Base-by-base conservation (phyloP, 345 rosid genomes). In the Theobroma cacao region DNA sequence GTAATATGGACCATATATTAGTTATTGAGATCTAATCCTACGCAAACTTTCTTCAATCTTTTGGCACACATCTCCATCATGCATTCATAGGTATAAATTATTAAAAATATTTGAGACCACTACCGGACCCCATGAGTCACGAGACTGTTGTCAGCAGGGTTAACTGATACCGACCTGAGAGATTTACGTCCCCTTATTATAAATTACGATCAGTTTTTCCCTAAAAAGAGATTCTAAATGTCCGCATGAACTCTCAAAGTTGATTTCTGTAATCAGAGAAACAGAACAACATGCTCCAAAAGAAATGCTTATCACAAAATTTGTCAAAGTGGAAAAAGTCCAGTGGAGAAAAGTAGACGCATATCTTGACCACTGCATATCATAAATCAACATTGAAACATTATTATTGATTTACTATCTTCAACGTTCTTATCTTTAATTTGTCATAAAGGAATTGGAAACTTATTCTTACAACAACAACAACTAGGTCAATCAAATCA, bases 391-490 rank as follows among this genome's bases (percentile, higher is more conserved):
- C 52, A 24, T n/a, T 30, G 7, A 43, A 68, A 68, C 30, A 24
- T 22, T 24, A 24, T 1, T 43, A 14, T 26, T 50, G 1, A 41
- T 43, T 41, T 24, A 24, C 20, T 7, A 68, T 67, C 55, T 68
- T 68, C 34, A 68, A 43, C 34, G 36, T 45, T 43, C 72, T 68
- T 68, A 68, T 43, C 72, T 43, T 68, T 43, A 24, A 41, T 26
- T 43, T 47, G 30, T 43, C 24, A 41, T 62, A 62, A 62, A 6
- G 22, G 11, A 62, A 9, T 36, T n/a, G 20, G 48, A 65, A 65
- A 65, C 20, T 4, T 65, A 65, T 11, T 65, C 50, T 30, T n/a
- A 5, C 15, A n/a, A n/a, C n/a, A n/a, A n/a, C n/a, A n/a, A n/a
- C n/a, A 48, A 73, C 59, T 33, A 26, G 60, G 38, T 48, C 75